Conservation (phyloP, 768 basidiomycete genomes). For the Hemileccinum rubropunctum region DNA sequence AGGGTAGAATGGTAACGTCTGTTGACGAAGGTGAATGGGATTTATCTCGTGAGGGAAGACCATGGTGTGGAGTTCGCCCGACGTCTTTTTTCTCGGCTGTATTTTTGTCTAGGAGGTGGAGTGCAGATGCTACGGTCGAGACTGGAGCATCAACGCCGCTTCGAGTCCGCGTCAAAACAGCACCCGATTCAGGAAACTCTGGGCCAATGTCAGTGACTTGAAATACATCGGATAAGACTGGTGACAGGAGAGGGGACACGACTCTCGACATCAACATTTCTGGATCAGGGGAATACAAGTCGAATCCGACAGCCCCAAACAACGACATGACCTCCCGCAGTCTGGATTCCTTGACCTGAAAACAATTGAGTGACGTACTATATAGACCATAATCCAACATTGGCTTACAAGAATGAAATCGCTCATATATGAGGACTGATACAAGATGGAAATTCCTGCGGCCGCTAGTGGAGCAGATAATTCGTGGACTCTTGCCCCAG, state of each 20-base stretch:
- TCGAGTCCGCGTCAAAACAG: constrained; percentile 49
- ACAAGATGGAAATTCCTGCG: constrained; percentile 77
- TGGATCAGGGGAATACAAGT: constrained; percentile 53
- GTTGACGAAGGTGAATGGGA: constrained; percentile 54
- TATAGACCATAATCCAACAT: neutral
- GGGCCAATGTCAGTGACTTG: constrained; percentile 27
- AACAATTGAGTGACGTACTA: constrained; percentile 3
- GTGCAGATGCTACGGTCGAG: constrained; percentile 9
- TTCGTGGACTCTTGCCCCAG: constrained; percentile 71
- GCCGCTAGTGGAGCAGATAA: constrained; percentile 73
- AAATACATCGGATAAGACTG: constrained; percentile 30
- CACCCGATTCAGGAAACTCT: constrained; percentile 36
- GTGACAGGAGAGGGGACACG: constrained; percentile 31
- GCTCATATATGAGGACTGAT: constrained; percentile 80
- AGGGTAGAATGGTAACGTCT: constrained; percentile 61
- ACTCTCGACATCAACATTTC: constrained; percentile 32
- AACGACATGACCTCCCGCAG: constrained; percentile 62
- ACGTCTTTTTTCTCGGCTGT: constrained; percentile 2
- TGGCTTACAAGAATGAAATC: constrained; percentile 75
- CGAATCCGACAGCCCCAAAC: constrained; percentile 60
- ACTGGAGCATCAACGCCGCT: constrained; percentile 37
- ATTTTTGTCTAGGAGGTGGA: constrained; percentile 4
- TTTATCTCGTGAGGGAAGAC: constrained; percentile 32
- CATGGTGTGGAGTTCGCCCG: constrained; percentile 6
- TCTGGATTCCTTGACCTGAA: constrained; percentile 64